Conservation (phyloP, 2,329 filamentous ascomycete genomes). For the Ophiobolus disseminans region DNA sequence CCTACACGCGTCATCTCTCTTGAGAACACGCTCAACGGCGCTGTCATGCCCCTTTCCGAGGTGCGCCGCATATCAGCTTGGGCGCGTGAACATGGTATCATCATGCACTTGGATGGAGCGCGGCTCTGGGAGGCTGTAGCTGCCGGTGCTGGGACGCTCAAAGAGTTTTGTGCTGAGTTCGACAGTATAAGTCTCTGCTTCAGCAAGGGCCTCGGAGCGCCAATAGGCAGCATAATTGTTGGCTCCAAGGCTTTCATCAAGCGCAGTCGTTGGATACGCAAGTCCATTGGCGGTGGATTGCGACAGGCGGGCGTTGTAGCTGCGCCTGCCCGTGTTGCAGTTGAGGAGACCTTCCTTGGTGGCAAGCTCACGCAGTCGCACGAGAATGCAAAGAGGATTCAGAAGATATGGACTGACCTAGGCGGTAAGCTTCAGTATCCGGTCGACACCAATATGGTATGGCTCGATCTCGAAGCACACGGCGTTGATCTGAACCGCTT, state of each 20-base stretch:
- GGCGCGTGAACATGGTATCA: conserved; percentile 67
- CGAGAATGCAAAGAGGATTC: conserved; percentile 67
- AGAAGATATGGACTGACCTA: conserved; percentile 69
- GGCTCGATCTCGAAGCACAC: conserved; percentile 74
- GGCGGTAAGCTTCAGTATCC: conserved; percentile 74
- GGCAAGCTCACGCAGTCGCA: conserved; percentile 69
- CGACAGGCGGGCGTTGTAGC: conserved; percentile 79
- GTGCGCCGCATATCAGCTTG: conserved; percentile 73
- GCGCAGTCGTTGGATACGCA: conserved; percentile 76
- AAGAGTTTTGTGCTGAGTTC: conserved; percentile 72
- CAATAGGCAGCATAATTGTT: conserved; percentile 78
- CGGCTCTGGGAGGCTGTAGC: conserved; percentile 82
- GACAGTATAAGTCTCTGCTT: conserved; percentile 82
- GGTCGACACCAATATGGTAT: conserved; percentile 91
- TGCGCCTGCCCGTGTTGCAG: conserved; percentile 75
- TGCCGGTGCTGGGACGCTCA: conserved; percentile 70
- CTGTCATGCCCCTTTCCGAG: conserved; percentile 78
- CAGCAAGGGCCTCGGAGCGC: conserved; percentile 82
- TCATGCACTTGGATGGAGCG: conserved; percentile 80
- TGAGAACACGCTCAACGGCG: conserved; percentile 85
- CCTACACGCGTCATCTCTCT: conserved; percentile 82
- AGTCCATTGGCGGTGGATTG: conserved; percentile 80
- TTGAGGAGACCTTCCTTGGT: conserved; percentile 79
- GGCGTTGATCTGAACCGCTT: conserved; percentile 62
- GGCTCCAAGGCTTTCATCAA: conserved; percentile 65